Conservation (phyloP, 495 filamentous ascomycete genomes). For the Aspergillus cristatus region DNA sequence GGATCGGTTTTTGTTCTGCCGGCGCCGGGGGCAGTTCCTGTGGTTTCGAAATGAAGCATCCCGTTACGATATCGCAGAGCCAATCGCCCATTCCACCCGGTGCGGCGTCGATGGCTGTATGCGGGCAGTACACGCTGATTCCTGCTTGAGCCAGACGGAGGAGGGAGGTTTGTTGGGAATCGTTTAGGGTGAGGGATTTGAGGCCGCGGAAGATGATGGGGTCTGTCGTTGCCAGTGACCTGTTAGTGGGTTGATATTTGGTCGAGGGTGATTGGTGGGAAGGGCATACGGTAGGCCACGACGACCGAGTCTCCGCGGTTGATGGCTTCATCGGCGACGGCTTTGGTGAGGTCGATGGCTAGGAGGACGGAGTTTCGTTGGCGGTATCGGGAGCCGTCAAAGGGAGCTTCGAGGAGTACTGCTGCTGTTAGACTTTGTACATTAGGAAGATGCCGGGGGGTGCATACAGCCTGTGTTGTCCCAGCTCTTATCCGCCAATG, state of each 20-base stretch:
- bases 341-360: constrained; percentile 81
- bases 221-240: constrained; percentile 44
- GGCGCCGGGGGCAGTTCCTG: constrained; percentile 2
- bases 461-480: constrained; percentile 81
- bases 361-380: constrained; percentile 72
- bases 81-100: constrained; percentile 85
- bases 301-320: constrained; percentile 63
- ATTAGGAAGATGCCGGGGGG: neutral
- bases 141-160: constrained; percentile 78
- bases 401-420: constrained; percentile 76
- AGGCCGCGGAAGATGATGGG: constrained; percentile 91
- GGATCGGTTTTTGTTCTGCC: constrained; percentile 11
- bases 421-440: constrained; percentile 3
- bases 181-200: constrained; percentile 73
- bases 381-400: constrained; percentile 37
- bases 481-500: constrained; percentile 80
- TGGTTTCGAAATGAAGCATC: constrained; percentile 23
- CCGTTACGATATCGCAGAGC: constrained; percentile 80
- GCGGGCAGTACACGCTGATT: constrained; percentile 90
- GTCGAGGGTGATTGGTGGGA: neutral
- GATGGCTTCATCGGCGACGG: constrained; percentile 90
- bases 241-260: constrained; percentile 2
- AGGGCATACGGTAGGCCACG: constrained; percentile 71
- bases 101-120: constrained; percentile 88
- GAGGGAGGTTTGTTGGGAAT: constrained; percentile 79